Conservation (phyloP, 1,139 yeast genomes). For the Debaryomyces coudertii region DNA sequence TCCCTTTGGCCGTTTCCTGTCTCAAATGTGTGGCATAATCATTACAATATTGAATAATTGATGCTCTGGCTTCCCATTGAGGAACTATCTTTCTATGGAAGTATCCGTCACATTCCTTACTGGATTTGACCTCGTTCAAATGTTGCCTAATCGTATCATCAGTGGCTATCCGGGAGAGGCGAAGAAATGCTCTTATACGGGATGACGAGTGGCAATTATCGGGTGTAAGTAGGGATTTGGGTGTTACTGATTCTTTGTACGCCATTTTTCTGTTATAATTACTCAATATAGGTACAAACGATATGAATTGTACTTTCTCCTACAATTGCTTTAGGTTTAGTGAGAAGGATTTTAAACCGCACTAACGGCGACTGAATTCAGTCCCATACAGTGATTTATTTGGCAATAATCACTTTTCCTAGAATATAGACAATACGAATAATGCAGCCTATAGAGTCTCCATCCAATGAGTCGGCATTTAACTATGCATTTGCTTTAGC, state of each 20-base stretch:
- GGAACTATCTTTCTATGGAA: constrained; percentile 34
- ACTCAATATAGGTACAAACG: neutral
- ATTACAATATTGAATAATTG: constrained; percentile 35
- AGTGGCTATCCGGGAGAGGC: constrained; percentile 39
- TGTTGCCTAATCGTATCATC: constrained; percentile 47
- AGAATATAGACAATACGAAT: neutral
- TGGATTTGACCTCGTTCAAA: constrained; percentile 31
- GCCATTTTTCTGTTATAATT: constrained; percentile 2
- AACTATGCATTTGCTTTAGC: constrained; percentile 27
- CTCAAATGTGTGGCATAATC: constrained; percentile 30
- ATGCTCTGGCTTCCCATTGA: constrained; percentile 40
- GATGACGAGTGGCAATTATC: constrained; percentile 38
- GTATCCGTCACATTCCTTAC: constrained; percentile 31
- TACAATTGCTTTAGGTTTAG: neutral
- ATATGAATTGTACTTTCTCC: neutral
- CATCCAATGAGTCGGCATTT: constrained; percentile 15
- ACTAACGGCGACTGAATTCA: constrained; percentile 2
- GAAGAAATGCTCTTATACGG: constrained; percentile 42
- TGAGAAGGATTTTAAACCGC: constrained; percentile 3
- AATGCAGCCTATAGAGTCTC: constrained; percentile 11
- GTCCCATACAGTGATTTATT: neutral
- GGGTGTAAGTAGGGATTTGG: constrained; percentile 24
- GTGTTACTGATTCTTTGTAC: neutral
- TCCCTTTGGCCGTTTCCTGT: constrained; percentile 15
- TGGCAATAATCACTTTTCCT: neutral